Conservation (phyloP, 805 yeast species). For the Metschnikowia vanudenii region DNA sequence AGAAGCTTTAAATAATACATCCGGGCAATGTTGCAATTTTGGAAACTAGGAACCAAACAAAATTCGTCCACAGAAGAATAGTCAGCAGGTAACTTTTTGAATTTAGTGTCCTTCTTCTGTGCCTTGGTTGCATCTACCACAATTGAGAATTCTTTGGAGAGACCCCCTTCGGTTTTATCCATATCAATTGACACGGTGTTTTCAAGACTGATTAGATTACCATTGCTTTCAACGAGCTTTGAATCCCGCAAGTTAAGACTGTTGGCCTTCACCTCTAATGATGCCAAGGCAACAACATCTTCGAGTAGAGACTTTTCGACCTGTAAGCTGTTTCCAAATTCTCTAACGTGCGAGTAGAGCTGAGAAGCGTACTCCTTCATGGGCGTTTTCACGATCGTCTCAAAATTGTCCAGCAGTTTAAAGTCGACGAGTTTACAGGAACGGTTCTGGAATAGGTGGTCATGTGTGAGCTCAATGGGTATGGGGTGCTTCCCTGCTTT, state of each 20-base stretch:
- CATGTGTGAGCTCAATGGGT: constrained; percentile 37
- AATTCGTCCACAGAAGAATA: constrained; percentile 25
- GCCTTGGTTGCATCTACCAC: constrained; percentile 29
- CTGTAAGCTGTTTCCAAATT: constrained; percentile 24
- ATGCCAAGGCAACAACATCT: constrained; percentile 34
- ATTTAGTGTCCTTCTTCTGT: constrained; percentile 15
- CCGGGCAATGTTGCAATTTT: constrained; percentile 34
- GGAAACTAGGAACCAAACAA: constrained; percentile 40
- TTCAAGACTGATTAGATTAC: constrained; percentile 15
- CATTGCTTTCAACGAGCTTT: constrained; percentile 24
- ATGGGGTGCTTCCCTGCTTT: constrained; percentile 34
- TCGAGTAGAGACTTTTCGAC: constrained; percentile 29
- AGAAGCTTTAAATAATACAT: constrained; percentile 30
- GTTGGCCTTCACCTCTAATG: constrained; percentile 29
- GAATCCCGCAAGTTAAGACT: constrained; percentile 24
- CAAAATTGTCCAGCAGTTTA: constrained; percentile 29
- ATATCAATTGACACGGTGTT: constrained; percentile 2
- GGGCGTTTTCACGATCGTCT: constrained; percentile 29
- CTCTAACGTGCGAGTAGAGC: constrained; percentile 25
- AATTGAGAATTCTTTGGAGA: constrained; percentile 24
- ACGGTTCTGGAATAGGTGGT: constrained; percentile 33
- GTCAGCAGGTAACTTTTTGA: constrained; percentile 4
- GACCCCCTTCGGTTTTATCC: constrained; percentile 14
- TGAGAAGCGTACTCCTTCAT: constrained; percentile 34
- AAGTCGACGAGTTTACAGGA: constrained; percentile 7